A percentile compares a stretch with the other conserved stretches of the same genome.
phyloP scores from a whole-genome alignment of 306 rosid genomes.

The Corylus americana region DNA sequence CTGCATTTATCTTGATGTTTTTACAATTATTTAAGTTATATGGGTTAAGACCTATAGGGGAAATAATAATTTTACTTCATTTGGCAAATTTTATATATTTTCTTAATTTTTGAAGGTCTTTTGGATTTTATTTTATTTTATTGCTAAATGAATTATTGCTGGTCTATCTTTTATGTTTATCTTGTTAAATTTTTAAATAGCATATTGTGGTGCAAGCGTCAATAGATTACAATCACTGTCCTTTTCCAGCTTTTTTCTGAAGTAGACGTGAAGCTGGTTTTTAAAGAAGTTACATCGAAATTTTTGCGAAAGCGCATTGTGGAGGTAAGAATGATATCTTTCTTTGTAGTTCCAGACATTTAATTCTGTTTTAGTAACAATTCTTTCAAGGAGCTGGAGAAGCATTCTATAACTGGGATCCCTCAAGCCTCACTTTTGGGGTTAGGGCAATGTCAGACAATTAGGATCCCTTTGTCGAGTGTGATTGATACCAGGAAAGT shows the following conservation, averaged over 20 bases:
- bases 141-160: neutral
- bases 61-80: neutral
- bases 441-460: neutral
- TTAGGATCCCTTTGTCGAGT: neutral
- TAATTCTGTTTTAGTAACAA: neutral
- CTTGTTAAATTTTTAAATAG: neutral
- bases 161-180: neutral
- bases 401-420: neutral
- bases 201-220: slow-evolving; percentile 3
- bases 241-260: slow-evolving; percentile 71
- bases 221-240: slow-evolving; percentile 7
- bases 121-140: neutral
- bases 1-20: neutral
- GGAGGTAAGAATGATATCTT: slow-evolving; percentile 59
- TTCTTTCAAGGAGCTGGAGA: neutral
- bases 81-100: neutral
- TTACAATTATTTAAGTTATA: neutral
- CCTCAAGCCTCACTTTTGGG: neutral
- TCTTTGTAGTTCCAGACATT: neutral
- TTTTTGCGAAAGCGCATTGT: slow-evolving; percentile 86
- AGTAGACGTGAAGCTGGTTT: slow-evolving; percentile 96
- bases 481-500: neutral
- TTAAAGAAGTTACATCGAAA: slow-evolving; percentile 87
- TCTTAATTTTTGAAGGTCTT: neutral
- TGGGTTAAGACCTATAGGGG: neutral